These are phyloP conservation scores for Fusarium kyushuense DNA, from an alignment of 2,329 filamentous ascomycete genomes.

Conservation along the genomic window DNA sequence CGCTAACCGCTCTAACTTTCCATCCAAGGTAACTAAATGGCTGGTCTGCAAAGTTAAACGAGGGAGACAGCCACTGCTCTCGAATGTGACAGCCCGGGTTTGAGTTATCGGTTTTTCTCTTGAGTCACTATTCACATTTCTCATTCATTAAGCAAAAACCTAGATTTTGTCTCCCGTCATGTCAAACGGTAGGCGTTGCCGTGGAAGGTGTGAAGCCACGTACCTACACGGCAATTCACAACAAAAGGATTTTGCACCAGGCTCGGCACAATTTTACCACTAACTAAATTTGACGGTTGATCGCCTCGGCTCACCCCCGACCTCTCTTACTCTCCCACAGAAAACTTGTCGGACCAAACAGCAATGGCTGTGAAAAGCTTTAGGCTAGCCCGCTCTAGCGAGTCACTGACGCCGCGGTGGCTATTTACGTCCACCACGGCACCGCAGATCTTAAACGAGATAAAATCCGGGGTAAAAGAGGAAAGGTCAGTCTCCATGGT, in stretches of 20 bases:
- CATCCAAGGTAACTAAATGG: not conserved
- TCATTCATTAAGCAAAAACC: not conserved
- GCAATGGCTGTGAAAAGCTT: not conserved
- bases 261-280: not conserved
- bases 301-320: not conserved
- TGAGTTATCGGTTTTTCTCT: not conserved
- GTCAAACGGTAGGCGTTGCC: not conserved
- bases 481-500: not conserved
- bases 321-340: not conserved
- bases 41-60: not conserved
- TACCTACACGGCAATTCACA: not conserved
- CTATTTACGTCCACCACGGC: not conserved
- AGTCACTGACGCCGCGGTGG: slow-evolving; percentile 14
- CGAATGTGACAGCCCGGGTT: not conserved
- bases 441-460: not conserved
- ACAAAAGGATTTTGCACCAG: not conserved
- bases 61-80: not conserved
- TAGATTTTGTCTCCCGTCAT: not conserved
- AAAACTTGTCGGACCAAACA: not conserved
- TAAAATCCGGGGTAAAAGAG: slow-evolving; percentile 2
- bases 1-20: too few relatives aligned
- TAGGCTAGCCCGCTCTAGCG: slow-evolving; percentile 15
- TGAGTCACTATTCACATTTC: not conserved
- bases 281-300: not conserved
- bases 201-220: not conserved